Percentiles rank a stretch among this genome's conserved stretches.
Evolutionary conservation across 2,329 filamentous ascomycete genomes (phyloP).

Genomic region (Colletotrichum magnum): DNA sequence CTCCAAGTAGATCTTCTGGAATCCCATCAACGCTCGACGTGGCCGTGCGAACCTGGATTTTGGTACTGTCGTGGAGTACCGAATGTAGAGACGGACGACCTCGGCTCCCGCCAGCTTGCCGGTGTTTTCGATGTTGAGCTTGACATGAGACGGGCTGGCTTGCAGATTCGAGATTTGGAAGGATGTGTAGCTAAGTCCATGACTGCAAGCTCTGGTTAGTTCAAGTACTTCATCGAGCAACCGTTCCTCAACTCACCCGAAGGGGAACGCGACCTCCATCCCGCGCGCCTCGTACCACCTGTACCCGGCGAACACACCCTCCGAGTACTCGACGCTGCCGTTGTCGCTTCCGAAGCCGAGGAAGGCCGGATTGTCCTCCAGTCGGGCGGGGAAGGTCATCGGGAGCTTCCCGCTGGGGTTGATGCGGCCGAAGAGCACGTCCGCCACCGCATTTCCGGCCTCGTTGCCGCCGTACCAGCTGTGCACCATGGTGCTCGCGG

Average conservation of each 20-base stretch:
- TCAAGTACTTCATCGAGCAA: not conserved
- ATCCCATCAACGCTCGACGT: slow-evolving; percentile 70
- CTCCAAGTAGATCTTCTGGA: slow-evolving; percentile 70
- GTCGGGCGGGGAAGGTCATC: slow-evolving; percentile 75
- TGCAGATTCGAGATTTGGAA: slow-evolving; percentile 66
- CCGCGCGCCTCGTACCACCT: slow-evolving; percentile 77
- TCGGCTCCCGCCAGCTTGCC: slow-evolving; percentile 62
- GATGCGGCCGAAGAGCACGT: slow-evolving; percentile 76
- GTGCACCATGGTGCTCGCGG: slow-evolving; percentile 70
- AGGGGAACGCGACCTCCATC: slow-evolving; percentile 73
- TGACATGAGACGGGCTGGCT: slow-evolving; percentile 56
- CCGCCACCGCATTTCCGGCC: slow-evolving; percentile 79
- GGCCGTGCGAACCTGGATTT: slow-evolving; percentile 62
- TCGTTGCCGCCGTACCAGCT: slow-evolving; percentile 86
- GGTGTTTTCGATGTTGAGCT: slow-evolving; percentile 67
- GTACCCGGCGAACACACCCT: slow-evolving; percentile 82
- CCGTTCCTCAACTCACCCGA: slow-evolving; percentile 55
- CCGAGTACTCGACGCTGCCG: slow-evolving; percentile 76
- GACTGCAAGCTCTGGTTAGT: slow-evolving; percentile 51
- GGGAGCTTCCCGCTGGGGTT: slow-evolving; percentile 84
- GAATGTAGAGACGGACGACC: slow-evolving; percentile 64
- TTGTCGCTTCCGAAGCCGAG: slow-evolving; percentile 77
- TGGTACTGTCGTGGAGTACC: slow-evolving; percentile 53
- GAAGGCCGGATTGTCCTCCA: slow-evolving; percentile 78
- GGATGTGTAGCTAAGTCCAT: slow-evolving; percentile 79